These are phyloP conservation scores for Colletotrichum lini DNA, from an alignment of 2,329 filamentous ascomycete genomes.

Conservation along the genomic window DNA sequence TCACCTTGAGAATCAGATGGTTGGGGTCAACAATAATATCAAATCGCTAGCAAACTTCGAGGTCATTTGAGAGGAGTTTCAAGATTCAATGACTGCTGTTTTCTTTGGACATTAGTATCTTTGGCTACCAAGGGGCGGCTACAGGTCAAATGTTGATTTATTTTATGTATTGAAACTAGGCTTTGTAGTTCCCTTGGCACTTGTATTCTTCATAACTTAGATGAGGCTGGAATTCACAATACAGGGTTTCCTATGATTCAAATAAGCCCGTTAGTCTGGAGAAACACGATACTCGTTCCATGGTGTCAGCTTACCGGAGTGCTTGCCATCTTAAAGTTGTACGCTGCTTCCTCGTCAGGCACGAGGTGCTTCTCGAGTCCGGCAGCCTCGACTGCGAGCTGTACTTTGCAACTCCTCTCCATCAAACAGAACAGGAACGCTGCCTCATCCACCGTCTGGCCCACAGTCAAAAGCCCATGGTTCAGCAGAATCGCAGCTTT, in stretches of 20 bases:
- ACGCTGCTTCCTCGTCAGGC: slow-evolving; percentile 5
- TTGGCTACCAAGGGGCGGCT: not conserved
- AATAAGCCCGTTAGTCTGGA: not conserved
- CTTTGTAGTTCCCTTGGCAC: not conserved
- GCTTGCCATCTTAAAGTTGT: slow-evolving; percentile 3
- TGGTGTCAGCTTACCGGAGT: not conserved
- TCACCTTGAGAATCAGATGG: not conserved
- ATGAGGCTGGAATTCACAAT: slow-evolving; percentile 3
- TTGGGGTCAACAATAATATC: not conserved
- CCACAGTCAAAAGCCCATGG: slow-evolving; percentile 79
- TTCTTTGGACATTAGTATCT: not conserved
- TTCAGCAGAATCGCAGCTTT: slow-evolving; percentile 77
- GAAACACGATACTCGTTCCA: not conserved
- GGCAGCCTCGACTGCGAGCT: slow-evolving; percentile 71
- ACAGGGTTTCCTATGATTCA: not conserved
- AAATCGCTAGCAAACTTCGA: not conserved
- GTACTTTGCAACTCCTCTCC: slow-evolving; percentile 75
- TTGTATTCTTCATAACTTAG: slow-evolving; percentile 4
- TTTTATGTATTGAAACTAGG: not conserved
- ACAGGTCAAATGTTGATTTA: not conserved
- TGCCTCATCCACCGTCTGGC: slow-evolving; percentile 79
- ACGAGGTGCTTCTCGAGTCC: slow-evolving; percentile 5
- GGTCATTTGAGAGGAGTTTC: not conserved
- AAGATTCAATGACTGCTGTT: not conserved
- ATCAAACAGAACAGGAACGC: slow-evolving; percentile 77